Evolutionary conservation across 164 flowering plant species (phyloP).

Genomic region (Macadamia tetraphylla): DNA sequence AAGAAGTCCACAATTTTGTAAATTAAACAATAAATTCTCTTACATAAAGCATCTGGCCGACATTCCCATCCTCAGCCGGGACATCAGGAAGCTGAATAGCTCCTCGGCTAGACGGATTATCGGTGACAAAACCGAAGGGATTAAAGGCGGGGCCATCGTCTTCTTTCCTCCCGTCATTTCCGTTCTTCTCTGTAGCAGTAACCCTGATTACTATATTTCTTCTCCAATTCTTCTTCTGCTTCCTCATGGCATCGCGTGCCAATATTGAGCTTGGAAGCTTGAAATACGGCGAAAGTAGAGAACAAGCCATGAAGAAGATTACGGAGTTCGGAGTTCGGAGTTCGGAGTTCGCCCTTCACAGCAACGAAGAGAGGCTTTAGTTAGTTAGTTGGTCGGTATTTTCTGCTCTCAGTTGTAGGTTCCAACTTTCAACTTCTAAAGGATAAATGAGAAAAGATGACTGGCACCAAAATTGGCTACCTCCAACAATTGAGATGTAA

Average conservation of each 20-base stretch:
- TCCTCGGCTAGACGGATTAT: constrained; percentile 79
- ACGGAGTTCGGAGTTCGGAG: neutral
- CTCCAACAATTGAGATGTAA: too few species aligned
- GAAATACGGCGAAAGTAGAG: constrained; percentile 1
- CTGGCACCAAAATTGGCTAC: too few species aligned
- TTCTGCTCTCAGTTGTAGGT: neutral
- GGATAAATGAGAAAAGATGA: neutral
- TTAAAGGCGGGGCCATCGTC: constrained; percentile 56
- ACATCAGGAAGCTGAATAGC: constrained; percentile 86
- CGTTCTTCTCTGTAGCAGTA: constrained; percentile 17
- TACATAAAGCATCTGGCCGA: constrained; percentile 93
- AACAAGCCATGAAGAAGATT: constrained; percentile 4
- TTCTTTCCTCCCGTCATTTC: constrained; percentile 5
- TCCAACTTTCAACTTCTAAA: neutral
- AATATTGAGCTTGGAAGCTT: constrained; percentile 11
- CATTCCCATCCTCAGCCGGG: constrained; percentile 95
- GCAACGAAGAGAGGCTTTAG: neutral
- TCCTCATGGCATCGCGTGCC: neutral
- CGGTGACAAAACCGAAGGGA: constrained; percentile 91
- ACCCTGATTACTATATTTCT: constrained; percentile 7
- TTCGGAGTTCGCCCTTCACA: neutral
- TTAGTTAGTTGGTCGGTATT: neutral
- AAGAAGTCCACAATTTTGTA: too few species aligned
- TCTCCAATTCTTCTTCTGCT: neutral
- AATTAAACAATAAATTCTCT: constrained; percentile 8